Percentiles rank a stretch among this genome's conserved stretches.
phyloP scores from a whole-genome alignment of 2,329 filamentous ascomycete genomes.

The Neonectria magnoliae region DNA sequence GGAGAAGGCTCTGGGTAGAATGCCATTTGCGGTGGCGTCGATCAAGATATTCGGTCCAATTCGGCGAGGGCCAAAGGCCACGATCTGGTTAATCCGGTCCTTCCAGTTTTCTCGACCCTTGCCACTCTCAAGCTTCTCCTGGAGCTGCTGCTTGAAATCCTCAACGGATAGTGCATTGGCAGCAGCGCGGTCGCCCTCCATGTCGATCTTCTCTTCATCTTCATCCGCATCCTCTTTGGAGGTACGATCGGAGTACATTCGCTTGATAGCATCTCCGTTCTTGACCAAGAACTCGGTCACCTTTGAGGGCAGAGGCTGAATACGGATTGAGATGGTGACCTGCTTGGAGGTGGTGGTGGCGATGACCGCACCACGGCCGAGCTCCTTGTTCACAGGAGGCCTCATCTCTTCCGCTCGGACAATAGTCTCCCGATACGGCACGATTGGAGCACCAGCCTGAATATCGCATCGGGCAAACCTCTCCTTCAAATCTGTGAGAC shows the following conservation, averaged over 20 bases:
- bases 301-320: slow-evolving; percentile 78
- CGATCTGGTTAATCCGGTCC: slow-evolving; percentile 79
- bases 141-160: slow-evolving; percentile 81
- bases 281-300: slow-evolving; percentile 89
- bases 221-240: slow-evolving; percentile 50
- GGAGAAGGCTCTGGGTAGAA: slow-evolving; percentile 76
- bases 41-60: slow-evolving; percentile 90
- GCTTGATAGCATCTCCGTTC: slow-evolving; percentile 81
- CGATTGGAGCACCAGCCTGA: slow-evolving; percentile 91
- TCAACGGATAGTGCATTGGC: slow-evolving; percentile 72
- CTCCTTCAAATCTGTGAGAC: slow-evolving; percentile 91
- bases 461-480: slow-evolving; percentile 95
- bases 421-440: slow-evolving; percentile 94
- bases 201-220: slow-evolving; percentile 55
- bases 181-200: slow-evolving; percentile 67
- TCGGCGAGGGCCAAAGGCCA: slow-evolving; percentile 88
- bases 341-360: slow-evolving; percentile 86
- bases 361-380: slow-evolving; percentile 84
- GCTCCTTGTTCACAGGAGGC: slow-evolving; percentile 82
- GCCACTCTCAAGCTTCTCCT: slow-evolving; percentile 72
- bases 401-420: slow-evolving; percentile 92
- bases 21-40: slow-evolving; percentile 78
- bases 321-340: slow-evolving; percentile 78
- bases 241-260: slow-evolving; percentile 77
- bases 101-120: slow-evolving; percentile 82